A percentile compares a stretch with the other conserved stretches of the same genome.
phyloP scores from a whole-genome alignment of 257 asterid genomes.

The Coffea eugenioides region DNA sequence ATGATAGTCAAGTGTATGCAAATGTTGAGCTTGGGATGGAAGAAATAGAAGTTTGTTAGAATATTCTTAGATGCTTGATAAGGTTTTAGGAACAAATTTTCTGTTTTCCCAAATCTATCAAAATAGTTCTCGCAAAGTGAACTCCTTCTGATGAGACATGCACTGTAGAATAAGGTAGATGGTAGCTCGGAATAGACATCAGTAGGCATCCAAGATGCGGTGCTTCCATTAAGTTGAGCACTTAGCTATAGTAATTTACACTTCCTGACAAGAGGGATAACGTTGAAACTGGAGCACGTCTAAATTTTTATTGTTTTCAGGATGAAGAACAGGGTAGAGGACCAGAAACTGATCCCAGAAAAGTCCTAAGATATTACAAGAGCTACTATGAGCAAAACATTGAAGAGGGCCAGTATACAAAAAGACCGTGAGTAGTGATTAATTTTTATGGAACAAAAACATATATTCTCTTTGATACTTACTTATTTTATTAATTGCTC shows the following conservation, averaged over 20 bases:
- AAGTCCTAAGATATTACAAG: slow-evolving; percentile 70
- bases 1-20: not conserved
- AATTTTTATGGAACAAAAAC: not conserved
- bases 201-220: not conserved
- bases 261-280: not conserved
- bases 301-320: slow-evolving; percentile 46
- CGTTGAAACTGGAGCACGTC: slow-evolving; percentile 7
- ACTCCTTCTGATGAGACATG: not conserved
- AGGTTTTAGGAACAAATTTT: not conserved
- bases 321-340: slow-evolving; percentile 62
- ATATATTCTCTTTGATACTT: not conserved
- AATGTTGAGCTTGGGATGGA: not conserved
- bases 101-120: not conserved
- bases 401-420: slow-evolving; percentile 74
- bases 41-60: too few relatives aligned
- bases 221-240: not conserved
- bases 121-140: not conserved
- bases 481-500: slow-evolving; percentile 15
- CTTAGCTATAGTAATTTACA: not conserved
- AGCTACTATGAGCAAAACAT: slow-evolving; percentile 65
- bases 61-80: not conserved
- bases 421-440: slow-evolving; percentile 69
- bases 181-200: not conserved
- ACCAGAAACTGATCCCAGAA: slow-evolving; percentile 56
- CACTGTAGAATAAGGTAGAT: not conserved